Conservation (phyloP, 305 asterid genomes). For the Solanum hybrid region DNA sequence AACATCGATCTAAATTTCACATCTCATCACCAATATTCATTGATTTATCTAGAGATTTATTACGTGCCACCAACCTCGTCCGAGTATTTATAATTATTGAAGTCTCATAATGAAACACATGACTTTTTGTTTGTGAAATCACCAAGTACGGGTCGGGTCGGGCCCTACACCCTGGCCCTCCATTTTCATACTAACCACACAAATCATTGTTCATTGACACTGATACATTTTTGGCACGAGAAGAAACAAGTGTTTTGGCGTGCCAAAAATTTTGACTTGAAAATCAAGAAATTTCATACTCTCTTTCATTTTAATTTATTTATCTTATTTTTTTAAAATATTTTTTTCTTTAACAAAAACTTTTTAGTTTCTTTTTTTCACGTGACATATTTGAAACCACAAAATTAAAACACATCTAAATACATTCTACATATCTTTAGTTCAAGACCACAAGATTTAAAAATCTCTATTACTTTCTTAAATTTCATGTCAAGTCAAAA, state of each 20-base stretch:
- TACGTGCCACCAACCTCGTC: not conserved
- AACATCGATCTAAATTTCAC: not conserved
- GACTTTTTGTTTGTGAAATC: not conserved
- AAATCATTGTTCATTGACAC: not conserved
- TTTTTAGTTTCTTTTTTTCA: too few species aligned
- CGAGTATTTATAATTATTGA: not conserved
- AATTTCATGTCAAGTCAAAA: not conserved
- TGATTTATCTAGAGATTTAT: too few species aligned
- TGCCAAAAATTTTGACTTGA: not conserved
- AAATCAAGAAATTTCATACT: not conserved
- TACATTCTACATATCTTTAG: not conserved
- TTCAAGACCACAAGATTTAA: not conserved
- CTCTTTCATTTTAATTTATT: not conserved
- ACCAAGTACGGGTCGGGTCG: not conserved
- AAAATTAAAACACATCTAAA: too few species aligned
- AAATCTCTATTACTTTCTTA: not conserved
- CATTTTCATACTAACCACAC: not conserved
- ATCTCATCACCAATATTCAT: not conserved
- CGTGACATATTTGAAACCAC: accelerated
- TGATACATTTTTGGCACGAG: not conserved
- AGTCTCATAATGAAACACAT: not conserved
- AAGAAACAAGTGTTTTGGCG: not conserved
- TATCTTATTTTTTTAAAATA: too few species aligned
- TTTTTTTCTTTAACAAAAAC: too few species aligned
- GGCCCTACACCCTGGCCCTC: not conserved